Evolutionary conservation across 139 green algal species (phyloP).

Genomic region (Chlamydomonas sp.): DNA sequence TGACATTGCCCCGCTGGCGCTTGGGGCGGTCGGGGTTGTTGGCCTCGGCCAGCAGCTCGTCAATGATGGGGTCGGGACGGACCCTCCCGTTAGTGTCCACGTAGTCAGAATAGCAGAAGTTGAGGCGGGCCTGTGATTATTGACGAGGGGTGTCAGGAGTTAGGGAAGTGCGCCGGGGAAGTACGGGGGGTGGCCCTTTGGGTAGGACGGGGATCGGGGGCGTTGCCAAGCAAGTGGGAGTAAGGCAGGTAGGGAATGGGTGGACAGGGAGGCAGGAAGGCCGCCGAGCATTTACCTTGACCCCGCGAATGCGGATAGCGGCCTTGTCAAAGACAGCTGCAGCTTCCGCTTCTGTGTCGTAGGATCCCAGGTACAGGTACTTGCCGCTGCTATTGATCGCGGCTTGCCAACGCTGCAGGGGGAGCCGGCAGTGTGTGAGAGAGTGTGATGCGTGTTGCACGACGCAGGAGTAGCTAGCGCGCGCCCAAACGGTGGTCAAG

Average conservation of each 20-base stretch:
- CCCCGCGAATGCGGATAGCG: conserved; percentile 52
- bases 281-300: conserved; percentile 37
- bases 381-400: conserved; percentile 72
- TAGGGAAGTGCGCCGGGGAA: too few relatives aligned
- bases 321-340: conserved; percentile 59
- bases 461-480: too few relatives aligned
- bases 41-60: conserved; percentile 4
- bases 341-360: conserved; percentile 58
- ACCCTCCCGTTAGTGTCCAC: conserved; percentile 39
- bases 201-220: too few relatives aligned
- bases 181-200: too few relatives aligned
- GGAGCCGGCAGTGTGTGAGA: background rate
- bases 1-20: background rate
- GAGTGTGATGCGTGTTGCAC: too few relatives aligned
- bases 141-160: background rate
- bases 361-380: conserved; percentile 74
- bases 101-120: conserved; percentile 51
- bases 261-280: too few relatives aligned
- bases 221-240: too few relatives aligned
- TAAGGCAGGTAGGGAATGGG: too few relatives aligned
- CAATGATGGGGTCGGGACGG: conserved; percentile 29
- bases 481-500: background rate
- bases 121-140: conserved; percentile 28
- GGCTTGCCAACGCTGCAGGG: conserved; percentile 62
- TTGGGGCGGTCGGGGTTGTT: background rate